Evolutionary conservation across 495 filamentous ascomycete genomes (phyloP).

Genomic region (Aspergillus ellipticus): DNA sequence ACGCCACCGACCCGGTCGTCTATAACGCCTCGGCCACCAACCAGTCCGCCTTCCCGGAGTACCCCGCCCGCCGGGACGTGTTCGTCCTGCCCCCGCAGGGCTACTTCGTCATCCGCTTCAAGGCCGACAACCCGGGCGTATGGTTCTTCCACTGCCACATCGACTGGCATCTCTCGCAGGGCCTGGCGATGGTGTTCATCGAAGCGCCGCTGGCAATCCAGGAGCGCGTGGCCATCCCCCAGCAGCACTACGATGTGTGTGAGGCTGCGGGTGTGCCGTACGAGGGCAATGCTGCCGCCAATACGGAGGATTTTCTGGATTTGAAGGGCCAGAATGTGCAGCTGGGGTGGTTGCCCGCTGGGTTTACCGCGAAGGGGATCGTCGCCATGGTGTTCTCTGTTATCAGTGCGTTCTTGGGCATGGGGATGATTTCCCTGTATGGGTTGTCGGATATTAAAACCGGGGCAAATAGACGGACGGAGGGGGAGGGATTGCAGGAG

Average conservation of each 20-base stretch:
- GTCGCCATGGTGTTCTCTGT: conserved; percentile 68
- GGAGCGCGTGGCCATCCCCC: conserved; percentile 41
- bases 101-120: conserved; percentile 64
- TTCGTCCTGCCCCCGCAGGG: conserved; percentile 52
- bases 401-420: conserved; percentile 62
- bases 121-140: conserved; percentile 62
- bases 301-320: conserved; percentile 56
- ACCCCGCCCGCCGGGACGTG: conserved; percentile 55
- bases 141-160: conserved; percentile 64
- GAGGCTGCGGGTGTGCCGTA: conserved; percentile 40
- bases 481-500: no score
- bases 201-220: conserved; percentile 44
- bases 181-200: conserved; percentile 39
- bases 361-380: conserved; percentile 70
- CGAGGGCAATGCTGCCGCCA: conserved; percentile 68
- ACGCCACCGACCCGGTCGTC: conserved; percentile 31
- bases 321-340: conserved; percentile 57
- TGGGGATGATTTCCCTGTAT: conserved; percentile 65
- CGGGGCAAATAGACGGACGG: not conserved
- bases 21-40: conserved; percentile 41
- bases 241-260: conserved; percentile 60
- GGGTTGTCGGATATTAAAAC: conserved; percentile 37
- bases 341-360: conserved; percentile 57
- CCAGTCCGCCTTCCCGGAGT: conserved; percentile 29
- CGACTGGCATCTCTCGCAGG: conserved; percentile 57